phyloP scores from a whole-genome alignment of 1,284 basidiomycete species.

The Rhodotorula sp. region DNA sequence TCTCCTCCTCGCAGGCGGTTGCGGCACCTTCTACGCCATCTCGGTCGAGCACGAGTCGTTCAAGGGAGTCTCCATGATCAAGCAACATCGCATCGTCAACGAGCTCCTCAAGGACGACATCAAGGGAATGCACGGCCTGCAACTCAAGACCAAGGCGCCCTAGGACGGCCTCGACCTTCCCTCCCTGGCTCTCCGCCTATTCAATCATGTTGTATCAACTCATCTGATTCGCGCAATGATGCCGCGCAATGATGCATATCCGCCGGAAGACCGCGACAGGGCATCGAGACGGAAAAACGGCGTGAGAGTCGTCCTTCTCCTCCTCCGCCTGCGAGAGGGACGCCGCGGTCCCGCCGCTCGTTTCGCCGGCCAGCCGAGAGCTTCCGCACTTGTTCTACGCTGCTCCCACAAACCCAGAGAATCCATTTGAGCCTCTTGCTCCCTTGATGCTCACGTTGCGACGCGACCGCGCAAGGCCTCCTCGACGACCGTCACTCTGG shows the following conservation, averaged over 20 bases:
- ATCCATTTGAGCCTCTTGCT: background rate
- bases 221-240: background rate
- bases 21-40: slow-evolving; percentile 94
- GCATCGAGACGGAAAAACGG: no score
- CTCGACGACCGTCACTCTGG: background rate
- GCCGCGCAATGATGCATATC: no score
- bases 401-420: background rate
- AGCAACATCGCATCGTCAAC: slow-evolving; percentile 92
- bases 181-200: no score
- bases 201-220: background rate
- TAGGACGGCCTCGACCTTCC: background rate
- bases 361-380: background rate
- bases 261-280: no score
- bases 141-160: slow-evolving; percentile 21
- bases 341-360: background rate
- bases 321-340: background rate
- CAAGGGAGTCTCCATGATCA: slow-evolving; percentile 79
- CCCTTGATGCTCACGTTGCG: no score
- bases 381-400: background rate
- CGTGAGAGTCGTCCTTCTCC: background rate
- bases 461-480: background rate
- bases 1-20: slow-evolving; percentile 65
- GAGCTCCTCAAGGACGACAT: slow-evolving; percentile 86
- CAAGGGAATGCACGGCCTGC: slow-evolving; percentile 81
- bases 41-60: slow-evolving; percentile 79